Base-by-base conservation (phyloP, 2,329 filamentous ascomycete species). In the Ciborinia camelliae region DNA sequence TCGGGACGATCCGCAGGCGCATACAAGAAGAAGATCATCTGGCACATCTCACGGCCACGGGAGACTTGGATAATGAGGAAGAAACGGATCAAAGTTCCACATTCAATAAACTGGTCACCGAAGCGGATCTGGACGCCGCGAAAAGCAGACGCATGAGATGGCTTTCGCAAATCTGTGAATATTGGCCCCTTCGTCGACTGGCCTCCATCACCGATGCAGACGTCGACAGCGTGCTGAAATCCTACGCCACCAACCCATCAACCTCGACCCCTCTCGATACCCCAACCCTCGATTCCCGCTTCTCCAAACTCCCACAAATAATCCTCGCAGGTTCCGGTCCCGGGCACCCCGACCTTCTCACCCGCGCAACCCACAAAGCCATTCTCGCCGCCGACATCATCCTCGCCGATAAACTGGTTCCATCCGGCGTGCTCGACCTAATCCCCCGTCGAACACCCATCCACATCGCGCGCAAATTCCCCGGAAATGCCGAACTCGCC, bases 131-230 rank as follows among this genome's bases (percentile, higher is more conserved):
- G 0, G 88, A 90, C 66, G 88, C 88, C 3, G 85, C 87, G 20
- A 92, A 92, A 74, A 92, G 85, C 28, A 83, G 94, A 66, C 85
- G 95, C 60, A 93, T 96, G 81, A 86, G 95, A 65, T 99, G 95
- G 95, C 81, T 99, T 1, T 86, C 90, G 26, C 95, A 99, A 75
- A 92, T 99, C 61, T 99, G 95, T 82, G 95, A 99, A 80, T 99
- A 99, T 78, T 99, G 95, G 95, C 93, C 95, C 1, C 82, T 99
- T 32, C 88, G 87, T 68, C 86, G 90, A 23, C 84, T 99, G 1
- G 92, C 92, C 9, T 82, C 84, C 48, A 89, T 98, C 68, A 89
- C 85, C 4, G 91, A 97, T 72, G 83, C 84, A 10, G 93, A 98
- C 70, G 87, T 97, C 8, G 86, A 91, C 20, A 76, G 79, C 15